These are phyloP conservation scores for Spergularia marina DNA, from an alignment of 148 eudicot species.

Conservation along the genomic window DNA sequence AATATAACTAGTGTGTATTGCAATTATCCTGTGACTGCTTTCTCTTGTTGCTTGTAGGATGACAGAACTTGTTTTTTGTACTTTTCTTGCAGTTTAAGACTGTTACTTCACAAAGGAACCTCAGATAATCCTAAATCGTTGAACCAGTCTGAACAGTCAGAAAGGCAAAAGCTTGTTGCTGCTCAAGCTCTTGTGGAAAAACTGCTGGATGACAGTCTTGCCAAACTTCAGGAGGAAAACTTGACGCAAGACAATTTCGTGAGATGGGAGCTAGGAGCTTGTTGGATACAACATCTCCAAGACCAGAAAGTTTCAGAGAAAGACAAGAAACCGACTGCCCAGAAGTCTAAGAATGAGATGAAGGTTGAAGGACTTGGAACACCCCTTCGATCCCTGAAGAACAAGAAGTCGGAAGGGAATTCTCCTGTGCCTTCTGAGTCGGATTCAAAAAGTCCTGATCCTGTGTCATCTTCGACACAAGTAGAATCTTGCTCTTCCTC, in stretches of 20 bases:
- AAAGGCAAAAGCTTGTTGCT: constrained; percentile 43
- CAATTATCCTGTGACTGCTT: background rate
- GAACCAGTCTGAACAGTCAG: constrained; percentile 36
- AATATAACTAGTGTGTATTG: background rate
- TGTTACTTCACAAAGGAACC: constrained; percentile 76
- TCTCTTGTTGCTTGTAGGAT: background rate
- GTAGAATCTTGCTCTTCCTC: constrained; percentile 38
- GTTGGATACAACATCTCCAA: constrained; percentile 99
- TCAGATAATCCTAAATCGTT: constrained; percentile 44
- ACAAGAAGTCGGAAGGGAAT: constrained; percentile 61
- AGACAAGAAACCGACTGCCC: constrained; percentile 66
- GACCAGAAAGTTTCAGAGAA: constrained; percentile 86
- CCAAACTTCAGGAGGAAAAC: constrained; percentile 71
- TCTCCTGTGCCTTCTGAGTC: constrained; percentile 39
- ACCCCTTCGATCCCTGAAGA: constrained; percentile 83
- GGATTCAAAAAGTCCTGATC: constrained; percentile 34
- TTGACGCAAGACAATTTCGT: constrained; percentile 49
- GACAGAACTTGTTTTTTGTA: background rate
- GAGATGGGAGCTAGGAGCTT: constrained; percentile 99
- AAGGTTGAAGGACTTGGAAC: constrained; percentile 97
- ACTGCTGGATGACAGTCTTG: constrained; percentile 67
- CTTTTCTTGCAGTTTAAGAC: constrained; percentile 67
- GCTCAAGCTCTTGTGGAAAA: constrained; percentile 64
- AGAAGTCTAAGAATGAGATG: constrained; percentile 80
- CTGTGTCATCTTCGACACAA: constrained; percentile 34